Percentiles rank a stretch among this genome's conserved stretches.
Evolutionary conservation across 192 early-diverging fungal genomes (phyloP).

Genomic region (Chytriomyces sp.): DNA sequence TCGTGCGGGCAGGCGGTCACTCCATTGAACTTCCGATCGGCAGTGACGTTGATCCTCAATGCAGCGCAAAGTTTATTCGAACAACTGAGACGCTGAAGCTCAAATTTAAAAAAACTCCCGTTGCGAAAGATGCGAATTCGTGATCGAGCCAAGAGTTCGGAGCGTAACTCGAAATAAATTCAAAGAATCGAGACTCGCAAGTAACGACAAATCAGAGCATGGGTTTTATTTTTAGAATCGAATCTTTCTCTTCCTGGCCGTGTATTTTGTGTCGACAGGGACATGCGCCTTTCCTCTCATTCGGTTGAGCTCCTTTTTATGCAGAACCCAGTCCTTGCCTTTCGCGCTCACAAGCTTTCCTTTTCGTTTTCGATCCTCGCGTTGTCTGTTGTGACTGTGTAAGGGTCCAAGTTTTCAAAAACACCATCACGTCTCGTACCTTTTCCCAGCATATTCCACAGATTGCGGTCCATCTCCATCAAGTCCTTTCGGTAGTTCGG

Average conservation of each 20-base stretch:
- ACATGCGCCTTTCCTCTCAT: slow-evolving; percentile 77
- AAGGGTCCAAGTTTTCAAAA: not conserved
- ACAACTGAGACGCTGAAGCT: slow-evolving; percentile 8
- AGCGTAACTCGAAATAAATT: no score
- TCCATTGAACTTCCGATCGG: not conserved
- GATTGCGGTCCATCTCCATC: slow-evolving; percentile 65
- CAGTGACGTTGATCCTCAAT: not conserved
- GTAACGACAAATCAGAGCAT: no score
- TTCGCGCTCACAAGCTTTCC: slow-evolving; percentile 30
- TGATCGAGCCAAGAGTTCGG: no score
- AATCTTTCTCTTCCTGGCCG: slow-evolving; percentile 87
- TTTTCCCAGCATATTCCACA: slow-evolving; percentile 44
- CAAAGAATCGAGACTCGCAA: no score
- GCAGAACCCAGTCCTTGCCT: slow-evolving; percentile 80
- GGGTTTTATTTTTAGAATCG: slow-evolving; percentile 64
- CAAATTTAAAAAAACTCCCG: slow-evolving; percentile 6
- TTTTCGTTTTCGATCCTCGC: slow-evolving; percentile 26
- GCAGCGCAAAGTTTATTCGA: slow-evolving; percentile 31
- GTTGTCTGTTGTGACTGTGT: slow-evolving; percentile 1
- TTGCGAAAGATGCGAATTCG: no score
- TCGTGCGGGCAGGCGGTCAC: not conserved
- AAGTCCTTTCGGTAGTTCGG: slow-evolving; percentile 67
- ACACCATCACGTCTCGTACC: slow-evolving; percentile 20
- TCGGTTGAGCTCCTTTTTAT: slow-evolving; percentile 87
- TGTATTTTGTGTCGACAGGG: slow-evolving; percentile 90